Evolutionary conservation across 176 grass and related monocot species (phyloP).

Genomic region (Ananas comosus): DNA sequence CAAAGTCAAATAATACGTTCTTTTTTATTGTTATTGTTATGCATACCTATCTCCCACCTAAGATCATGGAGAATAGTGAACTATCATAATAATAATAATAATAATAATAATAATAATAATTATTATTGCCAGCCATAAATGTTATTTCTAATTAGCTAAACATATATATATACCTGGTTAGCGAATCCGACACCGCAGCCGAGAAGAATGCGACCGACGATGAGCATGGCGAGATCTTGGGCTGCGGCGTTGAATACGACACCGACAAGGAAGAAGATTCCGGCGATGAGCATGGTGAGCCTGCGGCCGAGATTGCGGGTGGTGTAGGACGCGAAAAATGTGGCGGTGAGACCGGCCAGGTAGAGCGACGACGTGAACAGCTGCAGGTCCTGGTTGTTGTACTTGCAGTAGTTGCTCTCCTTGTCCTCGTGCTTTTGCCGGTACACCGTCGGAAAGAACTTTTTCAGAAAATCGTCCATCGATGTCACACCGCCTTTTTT

Average conservation of each 20-base stretch:
- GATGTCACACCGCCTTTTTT: constrained; percentile 55
- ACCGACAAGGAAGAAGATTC: constrained; percentile 60
- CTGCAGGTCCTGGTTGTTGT: constrained; percentile 76
- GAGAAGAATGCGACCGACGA: constrained; percentile 11
- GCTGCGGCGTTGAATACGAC: constrained; percentile 73
- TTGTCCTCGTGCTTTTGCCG: constrained; percentile 46
- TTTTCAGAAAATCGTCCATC: constrained; percentile 61
- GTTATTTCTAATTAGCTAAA: too few relatives aligned
- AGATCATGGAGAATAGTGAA: too few relatives aligned
- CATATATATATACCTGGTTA: constrained; percentile 47
- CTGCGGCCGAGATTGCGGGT: constrained; percentile 64
- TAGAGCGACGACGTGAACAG: constrained; percentile 90
- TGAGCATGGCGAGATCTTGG: constrained; percentile 72
- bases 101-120: too few relatives aligned
- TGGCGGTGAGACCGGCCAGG: constrained; percentile 76
- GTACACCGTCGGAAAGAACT: constrained; percentile 83
- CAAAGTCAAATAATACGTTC: neutral
- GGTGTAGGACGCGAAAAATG: constrained; percentile 87
- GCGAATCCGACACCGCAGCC: constrained; percentile 78
- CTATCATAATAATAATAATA: too few relatives aligned
- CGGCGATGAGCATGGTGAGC: constrained; percentile 90
- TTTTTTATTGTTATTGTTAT: neutral
- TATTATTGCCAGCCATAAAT: neutral
- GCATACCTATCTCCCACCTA: neutral
- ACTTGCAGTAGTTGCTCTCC: constrained; percentile 98